Evolutionary conservation across 805 yeast genomes (phyloP), one percentile per base, ranked within the genome.

Genomic region (Ogataea polymorpha): DNA sequence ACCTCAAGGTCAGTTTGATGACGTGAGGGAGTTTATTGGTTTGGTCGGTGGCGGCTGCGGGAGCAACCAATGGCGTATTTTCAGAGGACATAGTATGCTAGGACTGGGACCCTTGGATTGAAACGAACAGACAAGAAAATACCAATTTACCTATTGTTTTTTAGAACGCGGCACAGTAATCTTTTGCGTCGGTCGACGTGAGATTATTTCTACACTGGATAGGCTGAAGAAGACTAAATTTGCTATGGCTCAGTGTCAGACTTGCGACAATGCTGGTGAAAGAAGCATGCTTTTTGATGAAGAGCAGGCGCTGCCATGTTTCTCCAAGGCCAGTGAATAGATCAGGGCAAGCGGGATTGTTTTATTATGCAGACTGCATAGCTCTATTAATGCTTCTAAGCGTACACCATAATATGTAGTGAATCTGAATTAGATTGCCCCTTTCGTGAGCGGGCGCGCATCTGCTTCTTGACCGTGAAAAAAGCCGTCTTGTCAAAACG

Each of bases 1-100:
- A 62, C 17, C 41, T 44, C 10, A 55, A 15, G 1, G 62, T 50
- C 28, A 56, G 36, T 17, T 24, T 42, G 23, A 48, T 13, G 12
- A 46, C 45, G 4, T 35, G 23, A 4, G 23, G 16, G 23, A 32
- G 2, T 14, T 27, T 34, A 31, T 35, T 42, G 14, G 48, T 44
- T 5, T 40, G 23, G 14, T 13, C 37, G 12, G 36, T n/a, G 28
- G 8, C 18, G 9, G 14, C 30, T 14, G 45, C 31, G 15, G 41
- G 25, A 31, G 30, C 31, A 6, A 47, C 35, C 33, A 47, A 39
- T 6, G 49, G 40, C 8, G 50, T 18, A 7, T 23, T 30, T 44
- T 49, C 53, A 2, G 50, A 32, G 7, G 50, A 13, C 52, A 48
- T 47, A n/a, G 14, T 20, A 23, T 12, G 17, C 20, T 10, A 11